A percentile compares a stretch with the other conserved stretches of the same genome.
These are phyloP conservation scores for Diospyros lotus DNA, from an alignment of 148 eudicot genomes.

Conservation along the genomic window DNA sequence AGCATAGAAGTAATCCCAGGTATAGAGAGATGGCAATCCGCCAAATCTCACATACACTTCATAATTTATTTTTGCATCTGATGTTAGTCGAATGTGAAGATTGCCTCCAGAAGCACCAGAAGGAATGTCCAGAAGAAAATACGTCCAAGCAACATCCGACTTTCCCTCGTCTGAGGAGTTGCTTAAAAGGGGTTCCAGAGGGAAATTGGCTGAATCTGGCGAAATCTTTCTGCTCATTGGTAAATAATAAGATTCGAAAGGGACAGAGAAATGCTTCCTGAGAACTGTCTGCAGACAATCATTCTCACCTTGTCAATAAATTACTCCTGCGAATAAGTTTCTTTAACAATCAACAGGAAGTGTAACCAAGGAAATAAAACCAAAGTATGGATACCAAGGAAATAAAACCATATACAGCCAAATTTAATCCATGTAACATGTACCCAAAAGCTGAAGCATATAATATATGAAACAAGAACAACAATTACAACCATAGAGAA, in stretches of 20 bases:
- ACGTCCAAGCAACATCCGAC: conserved; percentile 55
- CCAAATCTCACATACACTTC: conserved; percentile 75
- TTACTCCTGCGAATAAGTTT: conserved; percentile 22
- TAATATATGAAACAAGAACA: not conserved
- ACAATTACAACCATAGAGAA: not conserved
- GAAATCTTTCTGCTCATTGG: conserved; percentile 46
- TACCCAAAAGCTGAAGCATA: not conserved
- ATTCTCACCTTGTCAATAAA: conserved; percentile 40
- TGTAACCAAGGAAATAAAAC: not conserved
- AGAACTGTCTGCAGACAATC: conserved; percentile 71
- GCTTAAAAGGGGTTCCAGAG: conserved; percentile 70
- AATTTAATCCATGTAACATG: not conserved
- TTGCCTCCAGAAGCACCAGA: conserved; percentile 77
- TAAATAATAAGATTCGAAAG: conserved; percentile 67
- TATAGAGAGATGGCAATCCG: conserved; percentile 61
- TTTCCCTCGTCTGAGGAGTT: conserved; percentile 34
- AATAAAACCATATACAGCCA: not conserved
- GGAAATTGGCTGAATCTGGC: conserved; percentile 49
- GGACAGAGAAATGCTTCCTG: conserved; percentile 46
- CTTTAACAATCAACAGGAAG: conserved; percentile 22
- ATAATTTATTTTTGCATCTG: conserved; percentile 37
- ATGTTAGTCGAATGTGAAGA: conserved; percentile 51
- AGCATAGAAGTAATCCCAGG: conserved; percentile 68
- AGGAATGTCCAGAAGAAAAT: conserved; percentile 72
- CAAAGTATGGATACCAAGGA: not conserved